Evolutionary conservation across 2,329 filamentous ascomycete species (phyloP).

Genomic region (Botrytis cinerea): DNA sequence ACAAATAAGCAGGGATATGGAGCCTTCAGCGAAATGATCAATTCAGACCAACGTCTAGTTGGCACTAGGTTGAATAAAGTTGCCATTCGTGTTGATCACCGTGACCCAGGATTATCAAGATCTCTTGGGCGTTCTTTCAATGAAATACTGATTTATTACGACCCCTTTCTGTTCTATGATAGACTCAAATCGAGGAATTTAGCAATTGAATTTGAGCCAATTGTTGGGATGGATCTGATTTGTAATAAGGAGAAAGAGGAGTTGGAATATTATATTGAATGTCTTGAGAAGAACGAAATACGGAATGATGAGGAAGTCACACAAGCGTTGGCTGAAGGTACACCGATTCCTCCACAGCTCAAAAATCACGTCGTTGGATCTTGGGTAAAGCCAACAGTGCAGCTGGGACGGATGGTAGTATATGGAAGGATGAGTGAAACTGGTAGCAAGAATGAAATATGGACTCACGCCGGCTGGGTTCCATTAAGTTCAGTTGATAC

Average conservation of each 20-base stretch:
- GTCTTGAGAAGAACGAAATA: not conserved
- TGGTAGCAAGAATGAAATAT: not conserved
- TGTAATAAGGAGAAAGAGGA: not conserved
- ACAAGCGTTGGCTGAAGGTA: not conserved
- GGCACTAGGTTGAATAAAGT: not conserved
- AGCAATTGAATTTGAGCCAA: not conserved
- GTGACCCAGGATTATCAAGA: not conserved
- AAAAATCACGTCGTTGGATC: not conserved
- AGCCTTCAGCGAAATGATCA: not conserved
- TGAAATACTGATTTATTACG: not conserved
- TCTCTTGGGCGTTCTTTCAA: not conserved
- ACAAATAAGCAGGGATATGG: not conserved
- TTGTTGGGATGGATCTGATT: not conserved
- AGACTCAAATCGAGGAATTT: not conserved
- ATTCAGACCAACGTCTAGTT: not conserved
- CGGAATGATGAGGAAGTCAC: not conserved
- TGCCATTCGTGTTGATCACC: not conserved
- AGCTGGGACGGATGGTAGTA: not conserved
- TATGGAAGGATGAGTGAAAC: not conserved
- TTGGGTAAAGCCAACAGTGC: not conserved
- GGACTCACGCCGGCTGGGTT: not conserved
- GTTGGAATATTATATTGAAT: not conserved
- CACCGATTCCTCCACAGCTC: no score
- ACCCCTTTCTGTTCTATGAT: not conserved
- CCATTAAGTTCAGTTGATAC: not conserved